phyloP scores from a whole-genome alignment of 1,284 basidiomycete species.

The Rhodotorula sp. region DNA sequence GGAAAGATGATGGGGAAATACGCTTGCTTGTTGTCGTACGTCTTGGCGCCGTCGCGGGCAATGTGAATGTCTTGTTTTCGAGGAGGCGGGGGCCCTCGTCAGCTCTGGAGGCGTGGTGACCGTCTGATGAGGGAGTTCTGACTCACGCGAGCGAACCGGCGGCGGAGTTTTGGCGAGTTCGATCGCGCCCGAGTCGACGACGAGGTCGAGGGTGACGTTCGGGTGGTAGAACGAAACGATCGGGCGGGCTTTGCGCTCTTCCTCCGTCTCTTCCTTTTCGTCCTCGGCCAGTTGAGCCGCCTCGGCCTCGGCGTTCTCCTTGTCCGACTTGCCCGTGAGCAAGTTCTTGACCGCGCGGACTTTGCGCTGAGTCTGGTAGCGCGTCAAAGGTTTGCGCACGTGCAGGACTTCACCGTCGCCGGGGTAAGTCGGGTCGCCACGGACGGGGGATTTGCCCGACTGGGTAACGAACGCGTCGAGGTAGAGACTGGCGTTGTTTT shows the following conservation, averaged over 20 bases:
- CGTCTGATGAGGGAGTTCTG: too few relatives aligned
- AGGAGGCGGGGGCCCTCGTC: too few relatives aligned
- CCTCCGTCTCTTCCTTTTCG: conserved; percentile 53
- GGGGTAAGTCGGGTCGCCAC: conserved; percentile 58
- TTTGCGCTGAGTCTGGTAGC: conserved; percentile 71
- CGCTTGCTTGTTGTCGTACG: conserved; percentile 46
- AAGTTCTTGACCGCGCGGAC: conserved; percentile 80
- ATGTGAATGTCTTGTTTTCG: conserved; percentile 25
- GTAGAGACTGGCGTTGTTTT: conserved; percentile 66
- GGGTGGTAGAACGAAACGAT: conserved; percentile 79
- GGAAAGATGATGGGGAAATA: conserved; percentile 87
- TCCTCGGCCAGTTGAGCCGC: conserved; percentile 51
- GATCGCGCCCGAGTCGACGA: conserved; percentile 66
- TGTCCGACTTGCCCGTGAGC: conserved; percentile 53
- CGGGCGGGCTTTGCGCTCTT: conserved; percentile 25
- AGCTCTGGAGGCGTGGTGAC: too few relatives aligned
- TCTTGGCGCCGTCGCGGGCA: conserved; percentile 13
- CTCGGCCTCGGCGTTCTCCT: conserved; percentile 44
- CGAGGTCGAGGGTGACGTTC: conserved; percentile 83
- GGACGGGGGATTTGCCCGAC: conserved; percentile 64
- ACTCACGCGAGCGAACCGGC: conserved; percentile 52
- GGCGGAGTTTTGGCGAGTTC: conserved; percentile 63
- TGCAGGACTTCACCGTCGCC: conserved; percentile 64
- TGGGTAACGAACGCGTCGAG: conserved; percentile 77
- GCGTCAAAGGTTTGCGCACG: conserved; percentile 73